These are phyloP conservation scores for Annulohypoxylon maeteangense DNA, from an alignment of 495 filamentous ascomycete genomes.

Conservation along the genomic window DNA sequence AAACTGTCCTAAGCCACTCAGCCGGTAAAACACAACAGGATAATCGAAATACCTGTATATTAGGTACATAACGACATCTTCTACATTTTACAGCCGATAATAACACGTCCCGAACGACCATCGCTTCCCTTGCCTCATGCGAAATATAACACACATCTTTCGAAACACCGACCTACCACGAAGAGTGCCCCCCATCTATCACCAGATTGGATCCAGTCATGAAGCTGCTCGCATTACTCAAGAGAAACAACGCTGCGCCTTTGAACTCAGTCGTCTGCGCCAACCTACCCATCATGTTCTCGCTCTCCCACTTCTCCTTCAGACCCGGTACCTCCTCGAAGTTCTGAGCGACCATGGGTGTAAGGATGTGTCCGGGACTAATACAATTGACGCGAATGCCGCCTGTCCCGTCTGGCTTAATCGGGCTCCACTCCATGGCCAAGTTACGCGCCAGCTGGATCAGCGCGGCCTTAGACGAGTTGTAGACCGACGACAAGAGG, in stretches of 20 bases:
- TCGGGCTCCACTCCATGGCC: slow-evolving; percentile 77
- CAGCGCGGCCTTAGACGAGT: slow-evolving; percentile 75
- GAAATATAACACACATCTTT: not conserved
- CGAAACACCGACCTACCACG: slow-evolving; percentile 43
- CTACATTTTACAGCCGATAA: not conserved
- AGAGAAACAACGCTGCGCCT: slow-evolving; percentile 65
- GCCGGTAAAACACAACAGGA: not conserved
- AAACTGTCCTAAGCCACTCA: not conserved
- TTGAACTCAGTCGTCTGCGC: slow-evolving; percentile 74
- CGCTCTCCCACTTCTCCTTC: slow-evolving; percentile 68
- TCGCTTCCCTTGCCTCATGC: not conserved
- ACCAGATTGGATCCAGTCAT: slow-evolving; percentile 74
- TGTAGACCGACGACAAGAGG: slow-evolving; percentile 73
- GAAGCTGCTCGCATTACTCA: slow-evolving; percentile 74
- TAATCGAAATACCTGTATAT: not conserved
- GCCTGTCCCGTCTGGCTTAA: slow-evolving; percentile 52
- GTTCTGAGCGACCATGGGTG: slow-evolving; percentile 75
- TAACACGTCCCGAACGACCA: not conserved
- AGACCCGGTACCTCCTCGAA: slow-evolving; percentile 72
- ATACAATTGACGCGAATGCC: slow-evolving; percentile 75
- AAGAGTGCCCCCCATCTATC: slow-evolving; percentile 72
- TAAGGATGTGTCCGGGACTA: slow-evolving; percentile 76
- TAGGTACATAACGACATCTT: not conserved
- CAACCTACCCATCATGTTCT: slow-evolving; percentile 77
- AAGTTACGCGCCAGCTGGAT: slow-evolving; percentile 71